Percentiles rank a stretch among this genome's conserved stretches.
Evolutionary conservation across 2,329 filamentous ascomycete species (phyloP).

Genomic region (Arthrobotrys entomopaga): DNA sequence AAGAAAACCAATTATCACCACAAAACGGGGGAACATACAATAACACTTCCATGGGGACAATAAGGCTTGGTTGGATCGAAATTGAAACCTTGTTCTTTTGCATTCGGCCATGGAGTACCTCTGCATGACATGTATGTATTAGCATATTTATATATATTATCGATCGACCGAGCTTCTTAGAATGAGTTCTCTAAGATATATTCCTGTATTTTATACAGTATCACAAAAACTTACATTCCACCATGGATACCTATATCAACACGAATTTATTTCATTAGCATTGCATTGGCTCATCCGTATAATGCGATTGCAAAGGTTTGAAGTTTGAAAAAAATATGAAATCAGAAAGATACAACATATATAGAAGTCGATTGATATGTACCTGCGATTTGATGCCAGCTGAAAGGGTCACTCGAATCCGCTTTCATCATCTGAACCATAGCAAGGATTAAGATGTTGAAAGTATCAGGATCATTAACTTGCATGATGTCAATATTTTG

Average conservation of each 20-base stretch:
- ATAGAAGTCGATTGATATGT: no score
- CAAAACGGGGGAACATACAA: constrained; percentile 26
- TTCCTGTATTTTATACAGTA: background rate
- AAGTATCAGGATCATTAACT: constrained; percentile 18
- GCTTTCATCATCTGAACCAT: constrained; percentile 2
- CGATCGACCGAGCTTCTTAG: background rate
- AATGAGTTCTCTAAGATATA: background rate
- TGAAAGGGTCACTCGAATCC: constrained; percentile 12
- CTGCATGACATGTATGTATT: background rate
- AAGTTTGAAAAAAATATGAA: background rate
- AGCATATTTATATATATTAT: background rate
- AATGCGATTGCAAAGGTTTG: background rate
- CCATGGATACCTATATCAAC: constrained; percentile 38
- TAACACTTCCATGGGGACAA: constrained; percentile 23
- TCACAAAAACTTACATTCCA: constrained; percentile 25
- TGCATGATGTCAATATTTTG: constrained; percentile 21
- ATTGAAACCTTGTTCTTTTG: background rate
- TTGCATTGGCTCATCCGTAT: background rate
- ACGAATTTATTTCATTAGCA: background rate
- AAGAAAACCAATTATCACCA: background rate
- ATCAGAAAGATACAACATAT: background rate
- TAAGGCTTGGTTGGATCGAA: constrained; percentile 19
- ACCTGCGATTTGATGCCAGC: constrained; percentile 27
- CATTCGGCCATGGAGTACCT: constrained; percentile 24
- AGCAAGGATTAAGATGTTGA: constrained; percentile 24